A percentile compares a stretch with the other conserved stretches of the same genome.
These are phyloP conservation scores for Pseudonitzschia multistriata DNA, from an alignment of 108 stramenopile genomes.

Conservation along the genomic window DNA sequence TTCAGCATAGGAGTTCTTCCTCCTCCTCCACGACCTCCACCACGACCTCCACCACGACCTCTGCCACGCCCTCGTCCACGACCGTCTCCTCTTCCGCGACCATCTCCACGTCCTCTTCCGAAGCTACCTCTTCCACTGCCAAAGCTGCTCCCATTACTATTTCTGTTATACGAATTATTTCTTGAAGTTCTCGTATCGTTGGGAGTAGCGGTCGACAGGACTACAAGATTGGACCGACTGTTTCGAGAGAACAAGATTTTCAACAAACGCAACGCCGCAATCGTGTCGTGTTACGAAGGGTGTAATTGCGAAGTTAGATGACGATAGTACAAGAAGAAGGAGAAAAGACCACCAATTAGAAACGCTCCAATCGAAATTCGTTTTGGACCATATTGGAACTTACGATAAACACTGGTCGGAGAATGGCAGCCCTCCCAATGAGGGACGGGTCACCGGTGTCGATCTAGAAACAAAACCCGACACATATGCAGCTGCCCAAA, in stretches of 20 bases:
- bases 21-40: constrained; percentile 17
- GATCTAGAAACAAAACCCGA: constrained; percentile 11
- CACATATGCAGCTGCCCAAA: constrained; percentile 1
- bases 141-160: neutral
- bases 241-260: neutral
- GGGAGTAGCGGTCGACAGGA: constrained; percentile 17
- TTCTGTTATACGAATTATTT: neutral
- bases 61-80: constrained; percentile 19
- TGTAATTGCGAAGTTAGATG: neutral
- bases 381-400: too few relatives aligned
- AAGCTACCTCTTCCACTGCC: neutral
- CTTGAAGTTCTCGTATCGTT: neutral
- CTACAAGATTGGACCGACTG: constrained; percentile 7
- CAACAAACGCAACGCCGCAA: neutral
- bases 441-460: neutral
- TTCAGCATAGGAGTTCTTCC: constrained; percentile 57
- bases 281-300: too few relatives aligned
- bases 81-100: neutral
- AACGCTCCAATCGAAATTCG: too few relatives aligned
- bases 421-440: neutral
- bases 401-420: neutral
- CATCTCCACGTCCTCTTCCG: constrained; percentile 4
- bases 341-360: neutral
- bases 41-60: neutral
- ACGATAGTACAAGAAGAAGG: neutral